These are phyloP conservation scores for Fusarium succisae DNA, from an alignment of 2,329 filamentous ascomycete species.

Conservation along the genomic window DNA sequence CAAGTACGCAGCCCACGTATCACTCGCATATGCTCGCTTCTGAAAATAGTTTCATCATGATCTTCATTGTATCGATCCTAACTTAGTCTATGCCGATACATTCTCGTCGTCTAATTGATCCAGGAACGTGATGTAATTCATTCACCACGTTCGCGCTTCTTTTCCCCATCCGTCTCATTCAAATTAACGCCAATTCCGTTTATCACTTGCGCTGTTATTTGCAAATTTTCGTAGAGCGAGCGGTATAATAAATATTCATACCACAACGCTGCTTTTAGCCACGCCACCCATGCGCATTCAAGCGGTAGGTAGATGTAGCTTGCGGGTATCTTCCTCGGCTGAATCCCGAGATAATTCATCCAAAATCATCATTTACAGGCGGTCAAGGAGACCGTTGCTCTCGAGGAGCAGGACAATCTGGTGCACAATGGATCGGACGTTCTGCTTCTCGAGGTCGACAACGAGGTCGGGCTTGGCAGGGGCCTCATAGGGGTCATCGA, in stretches of 20 bases:
- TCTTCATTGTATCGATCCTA: slow-evolving; percentile 31
- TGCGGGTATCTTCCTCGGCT: slow-evolving; percentile 35
- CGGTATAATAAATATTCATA: neutral
- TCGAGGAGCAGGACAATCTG: slow-evolving; percentile 95
- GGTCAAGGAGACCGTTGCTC: slow-evolving; percentile 87
- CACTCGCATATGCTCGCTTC: slow-evolving; percentile 33
- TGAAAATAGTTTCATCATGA: slow-evolving; percentile 19
- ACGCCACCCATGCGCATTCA: slow-evolving; percentile 9
- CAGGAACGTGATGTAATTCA: slow-evolving; percentile 7
- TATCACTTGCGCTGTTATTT: slow-evolving; percentile 28
- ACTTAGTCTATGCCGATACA: slow-evolving; percentile 24
- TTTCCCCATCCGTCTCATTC: slow-evolving; percentile 26
- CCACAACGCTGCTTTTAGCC: slow-evolving; percentile 6
- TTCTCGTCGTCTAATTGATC: slow-evolving; percentile 28
- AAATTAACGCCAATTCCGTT: slow-evolving; percentile 36
- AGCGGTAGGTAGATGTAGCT: slow-evolving; percentile 9
- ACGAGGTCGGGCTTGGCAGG: slow-evolving; percentile 84
- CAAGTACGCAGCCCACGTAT: slow-evolving; percentile 11
- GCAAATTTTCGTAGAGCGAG: slow-evolving; percentile 29
- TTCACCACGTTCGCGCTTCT: slow-evolving; percentile 8
- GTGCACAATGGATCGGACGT: slow-evolving; percentile 92
- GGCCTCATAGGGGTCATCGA: slow-evolving; percentile 94
- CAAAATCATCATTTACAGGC: slow-evolving; percentile 53
- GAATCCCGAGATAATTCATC: slow-evolving; percentile 7
- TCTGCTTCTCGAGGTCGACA: slow-evolving; percentile 87